Evolutionary conservation across 1,139 yeast species (phyloP), one percentile per base, ranked within the genome.

Genomic region (Lodderomyces pseudojiufengensis): DNA sequence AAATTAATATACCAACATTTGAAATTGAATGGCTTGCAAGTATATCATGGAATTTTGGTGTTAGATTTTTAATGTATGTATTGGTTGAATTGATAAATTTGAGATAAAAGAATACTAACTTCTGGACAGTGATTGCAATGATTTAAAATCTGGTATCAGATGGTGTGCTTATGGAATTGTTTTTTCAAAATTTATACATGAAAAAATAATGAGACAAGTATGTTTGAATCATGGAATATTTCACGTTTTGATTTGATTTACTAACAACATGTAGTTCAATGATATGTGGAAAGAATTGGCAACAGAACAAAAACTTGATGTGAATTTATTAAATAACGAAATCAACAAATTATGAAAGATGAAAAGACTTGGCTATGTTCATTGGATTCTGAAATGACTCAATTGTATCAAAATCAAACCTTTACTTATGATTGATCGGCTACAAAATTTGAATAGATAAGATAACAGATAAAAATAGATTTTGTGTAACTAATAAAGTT

Each of bases 11-110:
- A 11, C 48, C 43, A n/a, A 33, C 41, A 6, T 44, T 40, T 33
- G 57, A 51, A 32, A 33, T 51, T 15, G 54, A 52, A 31, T 53
- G 56, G 56, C 24, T 53, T 9, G 42, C 52, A 2, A 44, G 51
- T n/a, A 39, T 42, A 6, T 37, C 44, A n/a, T 53, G 57, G 56
- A 53, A 53, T 26, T 37, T 34, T 26, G 52, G 55, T 6, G 46
- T 51, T 3, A 38, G 41, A 3, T 14, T 31, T 3, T 33, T 50
- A 31, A 33, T 43, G 42, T 41, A 40, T 10, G 46, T 40, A 11
- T 12, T 16, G 5, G 8, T 8, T 12, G 9, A 4, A 25, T 8
- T 3, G 10, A 11, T 28, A 12, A 7, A 12, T 14, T 9, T 15
- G 11, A 9, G 9, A 20, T 9, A 11, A 8, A 16, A 15, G n/a